Base-by-base conservation (phyloP, 345 rosid species). In the Hirschfeldia incana region DNA sequence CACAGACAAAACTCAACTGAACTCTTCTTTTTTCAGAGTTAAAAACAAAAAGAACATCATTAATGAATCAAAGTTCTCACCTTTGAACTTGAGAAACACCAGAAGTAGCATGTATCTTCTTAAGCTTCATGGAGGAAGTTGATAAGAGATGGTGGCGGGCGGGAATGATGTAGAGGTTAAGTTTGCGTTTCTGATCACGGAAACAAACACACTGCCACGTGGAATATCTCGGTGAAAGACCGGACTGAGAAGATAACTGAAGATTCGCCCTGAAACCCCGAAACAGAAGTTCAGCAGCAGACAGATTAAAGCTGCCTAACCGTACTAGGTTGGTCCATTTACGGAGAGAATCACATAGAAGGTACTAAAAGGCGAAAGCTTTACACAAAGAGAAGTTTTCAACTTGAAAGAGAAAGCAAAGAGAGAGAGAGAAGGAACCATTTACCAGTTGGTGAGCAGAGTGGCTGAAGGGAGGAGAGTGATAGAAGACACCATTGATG, bases 41-140 rank as follows among this genome's bases (percentile, higher is more conserved):
- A 65, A 16, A 46, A 83, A 12, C 13, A 53, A 4, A 4, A 53
- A 26, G 64, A 9, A 8, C 13, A 33, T 55, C 51, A 55, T 21
- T 21, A 21, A 46, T 44, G 53, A 44, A 65, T 26, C 17, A 70
- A 21, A 21, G 8, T 42, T 82, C 69, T 60, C 71, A 93, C 94
- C 88, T 83, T n/a, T 67, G 70, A 73, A 77, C 72, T 77, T 85
- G 73, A 26, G 89, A 85, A 74, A 79, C 79, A 37, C 83, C 82
- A 33, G 80, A 77, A 74, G 81, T 82, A 44, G 63, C 84, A 67
- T 4, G 65, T 57, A 68, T 65, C 70, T 80, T 79, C 70, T 80
- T 79, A 44, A 42, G 72, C 49, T 37, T 61, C 33, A 36, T 74
- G 58, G 76, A 84, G 67, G 77, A 78, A 73, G 87, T 65, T 65